Conservation (phyloP, 306 rosid species). For the Pyrus bretschneideri region DNA sequence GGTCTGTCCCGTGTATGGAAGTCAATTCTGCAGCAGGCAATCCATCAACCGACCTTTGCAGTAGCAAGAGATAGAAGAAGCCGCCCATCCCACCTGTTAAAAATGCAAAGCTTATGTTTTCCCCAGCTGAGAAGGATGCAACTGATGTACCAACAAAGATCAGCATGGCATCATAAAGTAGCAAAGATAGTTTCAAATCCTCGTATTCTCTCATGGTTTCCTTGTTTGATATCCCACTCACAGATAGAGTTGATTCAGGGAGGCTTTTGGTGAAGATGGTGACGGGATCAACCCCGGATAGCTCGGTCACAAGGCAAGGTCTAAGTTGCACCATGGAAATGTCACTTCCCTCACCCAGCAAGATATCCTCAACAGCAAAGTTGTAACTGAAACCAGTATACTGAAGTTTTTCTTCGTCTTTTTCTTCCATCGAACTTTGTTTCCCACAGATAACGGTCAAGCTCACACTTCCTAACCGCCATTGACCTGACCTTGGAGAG, state of each 20-base stretch:
- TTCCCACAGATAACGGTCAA: slow-evolving; percentile 35
- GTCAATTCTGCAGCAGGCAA: slow-evolving; percentile 51
- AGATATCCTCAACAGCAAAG: slow-evolving; percentile 47
- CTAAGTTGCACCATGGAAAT: slow-evolving; percentile 66
- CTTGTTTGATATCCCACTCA: slow-evolving; percentile 41
- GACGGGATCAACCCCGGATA: slow-evolving; percentile 41
- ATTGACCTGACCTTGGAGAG: slow-evolving; percentile 77
- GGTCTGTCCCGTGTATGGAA: slow-evolving; percentile 13
- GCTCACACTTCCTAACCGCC: slow-evolving; percentile 67
- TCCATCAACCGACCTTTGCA: slow-evolving; percentile 83
- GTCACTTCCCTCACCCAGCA: slow-evolving; percentile 72
- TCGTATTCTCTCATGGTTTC: slow-evolving; percentile 78
- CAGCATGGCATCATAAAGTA: slow-evolving; percentile 69
- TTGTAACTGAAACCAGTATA: slow-evolving; percentile 44
- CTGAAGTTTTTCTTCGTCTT: slow-evolving; percentile 15
- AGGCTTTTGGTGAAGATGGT: slow-evolving; percentile 30
- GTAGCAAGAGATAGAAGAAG: slow-evolving; percentile 70
- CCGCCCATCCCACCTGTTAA: slow-evolving; percentile 73
- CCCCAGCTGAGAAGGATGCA: slow-evolving; percentile 48
- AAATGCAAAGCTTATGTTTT: slow-evolving; percentile 52
- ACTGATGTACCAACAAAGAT: slow-evolving; percentile 48
- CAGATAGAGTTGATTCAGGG: slow-evolving; percentile 16
- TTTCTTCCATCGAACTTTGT: slow-evolving; percentile 26
- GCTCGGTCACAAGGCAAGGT: slow-evolving; percentile 41
- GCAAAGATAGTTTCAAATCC: slow-evolving; percentile 71